phyloP scores from a whole-genome alignment of 306 rosid genomes.

The Herpetospermum pedunculosum region DNA sequence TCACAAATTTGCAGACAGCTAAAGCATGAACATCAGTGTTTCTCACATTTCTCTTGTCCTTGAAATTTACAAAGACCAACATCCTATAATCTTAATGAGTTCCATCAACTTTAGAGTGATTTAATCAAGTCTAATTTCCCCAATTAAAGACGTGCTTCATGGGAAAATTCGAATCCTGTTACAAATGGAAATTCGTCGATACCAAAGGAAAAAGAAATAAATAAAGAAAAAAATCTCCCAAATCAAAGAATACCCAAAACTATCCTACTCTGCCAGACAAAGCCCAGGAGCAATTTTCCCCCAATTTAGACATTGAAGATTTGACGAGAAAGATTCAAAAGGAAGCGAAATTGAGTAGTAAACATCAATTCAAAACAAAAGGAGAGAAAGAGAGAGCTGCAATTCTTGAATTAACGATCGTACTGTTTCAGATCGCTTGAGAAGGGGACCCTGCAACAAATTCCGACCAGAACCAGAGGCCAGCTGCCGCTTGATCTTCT shows the following conservation, averaged over 20 bases:
- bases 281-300: background rate
- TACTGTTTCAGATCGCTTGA: conserved; percentile 98
- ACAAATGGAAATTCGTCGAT: background rate
- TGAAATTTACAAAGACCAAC: background rate
- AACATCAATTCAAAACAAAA: background rate
- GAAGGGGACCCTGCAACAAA: conserved; percentile 94
- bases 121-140: background rate
- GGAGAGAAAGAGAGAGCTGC: background rate
- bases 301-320: background rate
- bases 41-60: background rate
- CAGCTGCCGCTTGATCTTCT: conserved; percentile 93
- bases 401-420: background rate
- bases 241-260: background rate
- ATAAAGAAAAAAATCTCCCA: background rate
- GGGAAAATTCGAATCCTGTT: background rate
- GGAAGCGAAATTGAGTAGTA: background rate
- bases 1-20: background rate
- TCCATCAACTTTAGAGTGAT: background rate
- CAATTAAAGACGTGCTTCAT: background rate
- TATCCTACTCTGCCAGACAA: background rate
- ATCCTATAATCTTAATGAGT: background rate
- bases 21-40: background rate
- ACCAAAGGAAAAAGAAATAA: background rate
- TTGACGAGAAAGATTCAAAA: background rate
- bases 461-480: conserved; percentile 86